Conservation (phyloP, 345 rosid species). For the Xanthoceras sorbifolium region DNA sequence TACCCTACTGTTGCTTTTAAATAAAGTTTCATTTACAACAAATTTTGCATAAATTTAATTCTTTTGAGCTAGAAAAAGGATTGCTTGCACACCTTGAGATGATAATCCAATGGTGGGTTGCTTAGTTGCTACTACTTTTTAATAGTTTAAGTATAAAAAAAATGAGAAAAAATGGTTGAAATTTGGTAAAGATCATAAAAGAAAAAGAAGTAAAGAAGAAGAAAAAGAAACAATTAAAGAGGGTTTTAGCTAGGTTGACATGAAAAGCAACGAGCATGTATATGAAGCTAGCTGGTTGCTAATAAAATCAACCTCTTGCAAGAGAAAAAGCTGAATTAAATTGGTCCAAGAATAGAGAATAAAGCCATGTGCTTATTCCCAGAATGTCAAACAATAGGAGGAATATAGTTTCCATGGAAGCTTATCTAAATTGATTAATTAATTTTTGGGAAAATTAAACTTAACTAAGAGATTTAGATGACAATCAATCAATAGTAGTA, state of each 20-base stretch:
- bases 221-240: neutral
- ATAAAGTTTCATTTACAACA: slow-evolving; percentile 17
- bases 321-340: neutral
- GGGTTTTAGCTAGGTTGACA: slow-evolving; percentile 10
- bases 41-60: slow-evolving; percentile 4
- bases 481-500: neutral
- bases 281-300: neutral
- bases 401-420: neutral
- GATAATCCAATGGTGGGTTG: neutral
- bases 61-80: neutral
- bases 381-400: slow-evolving; percentile 4
- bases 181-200: neutral
- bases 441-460: neutral
- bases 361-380: neutral
- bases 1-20: slow-evolving; percentile 6
- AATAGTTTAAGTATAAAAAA: neutral
- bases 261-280: neutral
- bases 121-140: neutral
- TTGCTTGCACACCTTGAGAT: neutral
- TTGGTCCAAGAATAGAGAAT: neutral
- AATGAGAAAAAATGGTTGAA: slow-evolving; percentile 8
- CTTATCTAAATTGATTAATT: neutral
- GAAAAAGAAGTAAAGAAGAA: neutral
- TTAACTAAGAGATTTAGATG: neutral
- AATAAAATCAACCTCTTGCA: neutral